A percentile compares a stretch with the other conserved stretches of the same genome.
Evolutionary conservation across 345 rosid species (phyloP).

Genomic region (Isatis tinctoria): DNA sequence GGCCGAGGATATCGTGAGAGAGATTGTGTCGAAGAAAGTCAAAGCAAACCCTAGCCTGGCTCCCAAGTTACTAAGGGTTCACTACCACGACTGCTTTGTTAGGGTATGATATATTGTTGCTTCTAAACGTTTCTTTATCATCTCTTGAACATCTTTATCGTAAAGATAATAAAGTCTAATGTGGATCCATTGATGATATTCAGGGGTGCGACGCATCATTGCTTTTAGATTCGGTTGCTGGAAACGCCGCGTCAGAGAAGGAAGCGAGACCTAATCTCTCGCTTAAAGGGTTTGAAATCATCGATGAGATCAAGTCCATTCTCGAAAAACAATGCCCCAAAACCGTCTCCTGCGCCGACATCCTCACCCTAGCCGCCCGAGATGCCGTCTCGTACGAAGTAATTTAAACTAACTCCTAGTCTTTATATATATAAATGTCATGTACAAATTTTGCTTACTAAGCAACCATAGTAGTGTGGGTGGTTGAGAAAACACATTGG

Average conservation of each 20-base stretch:
- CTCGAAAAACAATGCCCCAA: constrained; percentile 47
- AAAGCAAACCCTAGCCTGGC: constrained; percentile 35
- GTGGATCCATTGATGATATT: neutral
- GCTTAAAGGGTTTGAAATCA: constrained; percentile 45
- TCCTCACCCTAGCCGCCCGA: constrained; percentile 52
- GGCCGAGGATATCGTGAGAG: constrained; percentile 37
- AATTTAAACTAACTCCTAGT: neutral
- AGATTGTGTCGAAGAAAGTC: constrained; percentile 30
- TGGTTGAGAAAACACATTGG: too few relatives aligned
- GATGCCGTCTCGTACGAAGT: constrained; percentile 59
- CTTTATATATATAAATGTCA: neutral
- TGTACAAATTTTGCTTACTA: neutral
- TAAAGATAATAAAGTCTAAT: neutral
- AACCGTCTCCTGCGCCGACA: constrained; percentile 59
- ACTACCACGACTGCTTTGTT: constrained; percentile 67
- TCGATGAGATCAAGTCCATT: constrained; percentile 51
- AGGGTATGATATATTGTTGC: constrained; percentile 33
- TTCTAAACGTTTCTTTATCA: neutral
- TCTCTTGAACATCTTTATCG: neutral
- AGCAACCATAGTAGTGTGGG: neutral
- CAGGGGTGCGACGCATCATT: constrained; percentile 71
- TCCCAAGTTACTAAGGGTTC: constrained; percentile 50
- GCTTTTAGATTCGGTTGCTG: constrained; percentile 37
- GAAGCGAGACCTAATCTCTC: constrained; percentile 51
- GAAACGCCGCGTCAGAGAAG: constrained; percentile 39